Evolutionary conservation across 1,284 basidiomycete species (phyloP).

Genomic region (Ceratobasidium sp.): DNA sequence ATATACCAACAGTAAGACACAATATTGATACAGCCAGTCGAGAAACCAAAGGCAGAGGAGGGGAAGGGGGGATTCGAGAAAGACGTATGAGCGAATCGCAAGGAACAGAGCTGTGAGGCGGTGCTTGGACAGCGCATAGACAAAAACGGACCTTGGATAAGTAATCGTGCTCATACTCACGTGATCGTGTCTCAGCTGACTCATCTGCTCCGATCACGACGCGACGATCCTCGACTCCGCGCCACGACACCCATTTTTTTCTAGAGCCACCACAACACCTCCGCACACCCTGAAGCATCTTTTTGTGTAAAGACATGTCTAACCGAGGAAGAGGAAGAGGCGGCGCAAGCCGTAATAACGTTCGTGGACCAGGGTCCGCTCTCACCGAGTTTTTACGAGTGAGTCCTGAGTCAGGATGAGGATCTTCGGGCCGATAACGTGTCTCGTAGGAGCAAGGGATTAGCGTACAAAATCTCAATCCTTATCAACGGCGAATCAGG

Average conservation of each 20-base stretch:
- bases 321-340: constrained; percentile 39
- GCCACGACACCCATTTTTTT: constrained; percentile 23
- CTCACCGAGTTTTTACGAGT: constrained; percentile 92
- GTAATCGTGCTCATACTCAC: constrained; percentile 20
- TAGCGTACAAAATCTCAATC: constrained; percentile 73
- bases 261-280: background rate
- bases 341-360: constrained; percentile 65
- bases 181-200: constrained; percentile 28
- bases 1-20: too few species aligned
- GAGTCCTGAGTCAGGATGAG: constrained; percentile 53
- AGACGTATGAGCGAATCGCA: too few species aligned
- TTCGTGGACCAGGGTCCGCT: constrained; percentile 91
- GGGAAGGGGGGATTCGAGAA: too few species aligned
- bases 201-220: constrained; percentile 38
- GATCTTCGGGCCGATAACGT: background rate
- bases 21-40: too few species aligned
- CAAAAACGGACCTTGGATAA: too few species aligned
- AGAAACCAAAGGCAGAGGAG: too few species aligned
- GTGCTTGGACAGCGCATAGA: too few species aligned
- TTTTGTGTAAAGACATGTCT: constrained; percentile 11
- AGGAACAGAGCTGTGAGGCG: too few species aligned
- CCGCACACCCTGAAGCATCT: background rate
- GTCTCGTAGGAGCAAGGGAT: constrained; percentile 79
- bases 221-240: constrained; percentile 17
- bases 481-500: constrained; percentile 51